Base-by-base conservation (phyloP, 257 asterid species). In the Cordia subcordata region DNA sequence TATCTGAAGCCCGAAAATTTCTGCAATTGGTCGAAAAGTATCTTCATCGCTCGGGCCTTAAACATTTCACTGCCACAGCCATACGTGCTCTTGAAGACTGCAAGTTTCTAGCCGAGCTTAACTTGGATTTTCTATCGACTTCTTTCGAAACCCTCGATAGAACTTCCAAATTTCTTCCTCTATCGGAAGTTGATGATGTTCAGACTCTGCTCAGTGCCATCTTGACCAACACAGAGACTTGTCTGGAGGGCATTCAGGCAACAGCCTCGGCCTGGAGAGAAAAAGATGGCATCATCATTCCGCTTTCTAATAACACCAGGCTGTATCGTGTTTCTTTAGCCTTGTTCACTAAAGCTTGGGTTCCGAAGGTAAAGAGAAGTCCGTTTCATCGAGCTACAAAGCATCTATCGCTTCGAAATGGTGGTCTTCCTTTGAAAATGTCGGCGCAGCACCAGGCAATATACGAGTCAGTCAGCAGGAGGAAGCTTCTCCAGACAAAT, bases 31-130 rank as follows among this genome's bases (percentile, higher is more conserved):
- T 90, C 49, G 57, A 75, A 10, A 76, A 71, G 9, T 51, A 81
- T 15, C 85, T 87, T 23, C 21, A 21, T 0, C 49, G 49, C 0
- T 73, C 82, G 20, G 8, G 47, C 10, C 8, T 14, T 42, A 72
- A 72, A 8, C 3, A 38, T 8, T 65, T 85, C 33, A 82, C 95
- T 57, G 11, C 49, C 33, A 16, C 87, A 0, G 85, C 95, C 0
- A 20, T 74, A 13, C 72, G 90, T 0, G 95, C 97, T 0, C 88
- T 90, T 11, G 67, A 87, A 32, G 97, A 87, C 27, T 90, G 97
- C 77, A 35, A 20, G 21, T 70, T 60, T 20, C 64, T 90, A 19
- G 94, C 96, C 0, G 80, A 67, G 49, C 77, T 67, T 56, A 87
- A 78, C 82, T 66, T 80, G 8, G 97, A 90, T 60, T 67, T 77